Base-by-base conservation (phyloP, 768 basidiomycete genomes). In the Omphalotus guepiniiformis region DNA sequence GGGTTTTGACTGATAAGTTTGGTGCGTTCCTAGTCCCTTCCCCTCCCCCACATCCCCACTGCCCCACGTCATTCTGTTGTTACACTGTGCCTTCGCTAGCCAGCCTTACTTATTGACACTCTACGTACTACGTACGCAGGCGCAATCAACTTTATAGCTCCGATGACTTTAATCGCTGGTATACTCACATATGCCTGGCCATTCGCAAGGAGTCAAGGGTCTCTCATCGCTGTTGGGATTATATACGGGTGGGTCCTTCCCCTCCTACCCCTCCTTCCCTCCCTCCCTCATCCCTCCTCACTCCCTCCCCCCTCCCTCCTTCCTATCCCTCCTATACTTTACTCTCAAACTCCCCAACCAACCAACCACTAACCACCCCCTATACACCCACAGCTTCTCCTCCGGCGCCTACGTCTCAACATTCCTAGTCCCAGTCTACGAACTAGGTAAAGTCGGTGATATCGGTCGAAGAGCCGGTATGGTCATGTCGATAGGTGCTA, bases 181-280 rank as follows among this genome's bases (percentile, higher is more conserved):
- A 60, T 79, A 21, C 55, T 83, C 38, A 87, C 87, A 0, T 81
- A 80, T 53, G 68, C 69, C 3, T 92, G 89, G 90, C 89, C 89
- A 1, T 83, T 79, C 58, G 74, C 75, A 0, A 62, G 57, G 28
- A 71, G 59, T 23, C 55, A 76, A 44, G 66, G 60, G 0, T 64
- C 69, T 0, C 66, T 82, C 22, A 69, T 47, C 39, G 27, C 39
- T 16, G 38, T 47, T 15, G 46, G 37, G 2, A 47, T 47, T 15
- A 39, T 47, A 7, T 47, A 47, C 28, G 46, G 46, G 46, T 47
- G 23, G 13, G 28, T n/a, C 9, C 13, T 39, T 11, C 16, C 7
- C n/a, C n/a, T n/a, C 30, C n/a, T n/a, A 9, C 30, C n/a, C 9
- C 9, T 32, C n/a, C n/a, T 32, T 32, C 30, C n/a, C 30, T n/a